These are phyloP conservation scores for Pseudocercospora macadamiae DNA, from an alignment of 2,329 filamentous ascomycete genomes.

Conservation along the genomic window DNA sequence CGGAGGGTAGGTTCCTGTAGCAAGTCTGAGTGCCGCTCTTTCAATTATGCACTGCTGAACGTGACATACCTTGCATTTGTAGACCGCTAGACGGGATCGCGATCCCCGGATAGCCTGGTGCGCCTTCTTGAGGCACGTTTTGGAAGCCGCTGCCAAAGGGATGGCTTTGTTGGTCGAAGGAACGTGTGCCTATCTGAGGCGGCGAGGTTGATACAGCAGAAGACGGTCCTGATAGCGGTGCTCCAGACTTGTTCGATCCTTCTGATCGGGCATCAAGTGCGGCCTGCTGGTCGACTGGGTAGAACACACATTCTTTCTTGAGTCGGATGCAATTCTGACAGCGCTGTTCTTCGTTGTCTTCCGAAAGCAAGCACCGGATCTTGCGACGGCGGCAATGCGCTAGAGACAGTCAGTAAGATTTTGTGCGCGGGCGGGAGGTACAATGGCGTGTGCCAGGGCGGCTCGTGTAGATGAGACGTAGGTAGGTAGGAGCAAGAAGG, in stretches of 20 bases:
- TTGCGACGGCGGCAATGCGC: conserved; percentile 91
- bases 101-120: conserved; percentile 22
- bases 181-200: conserved; percentile 19
- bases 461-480: conserved; percentile 11
- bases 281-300: conserved; percentile 68
- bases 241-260: conserved; percentile 23
- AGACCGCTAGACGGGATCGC: conserved; percentile 21
- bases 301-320: conserved; percentile 93
- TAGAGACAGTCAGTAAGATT: conserved; percentile 44
- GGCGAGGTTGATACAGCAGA: conserved; percentile 34
- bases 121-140: conserved; percentile 27
- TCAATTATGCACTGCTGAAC: not conserved
- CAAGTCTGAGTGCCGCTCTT: not conserved
- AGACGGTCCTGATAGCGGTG: conserved; percentile 26
- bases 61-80: conserved; percentile 14
- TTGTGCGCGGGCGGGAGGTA: conserved; percentile 19
- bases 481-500: conserved; percentile 17
- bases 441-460: conserved; percentile 20
- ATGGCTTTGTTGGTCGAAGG: conserved; percentile 22
- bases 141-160: conserved; percentile 22
- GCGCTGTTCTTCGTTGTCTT: conserved; percentile 71
- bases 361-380: conserved; percentile 82
- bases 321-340: conserved; percentile 92
- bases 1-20: conserved; percentile 11
- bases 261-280: conserved; percentile 34